Base-by-base conservation (phyloP, 768 basidiomycete genomes). In the Sarcodon aspratus region DNA sequence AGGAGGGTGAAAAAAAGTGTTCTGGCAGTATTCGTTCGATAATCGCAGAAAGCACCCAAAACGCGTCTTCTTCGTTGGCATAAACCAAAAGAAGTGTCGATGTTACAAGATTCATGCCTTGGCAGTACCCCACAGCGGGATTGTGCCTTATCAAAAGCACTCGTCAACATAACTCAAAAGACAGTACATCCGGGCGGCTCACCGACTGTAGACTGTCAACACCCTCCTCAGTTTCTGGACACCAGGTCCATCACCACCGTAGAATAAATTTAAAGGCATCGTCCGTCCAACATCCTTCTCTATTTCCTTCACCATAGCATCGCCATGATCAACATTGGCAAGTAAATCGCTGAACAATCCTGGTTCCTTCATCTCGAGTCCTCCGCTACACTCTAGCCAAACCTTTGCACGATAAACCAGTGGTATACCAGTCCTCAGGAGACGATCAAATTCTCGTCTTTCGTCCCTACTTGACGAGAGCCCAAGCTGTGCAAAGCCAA, bases 41-140 rank as follows among this genome's bases (percentile, higher is more conserved):
- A 55, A 97, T 85, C 10, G 88, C 89, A 0, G 80, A 70, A 9
- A 97, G 82, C 33, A 86, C 85, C 94, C 94, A 98, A 59, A 96
- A 98, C 0, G 95, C 95, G 52, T 95, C 91, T 67, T 97, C 94
- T 64, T 99, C 95, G 54, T 95, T 85, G 0, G 91, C 89, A 54
- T 95, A 84, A 0, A 92, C 90, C 1, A 99, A 76, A 0, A 99
- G 74, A 2, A 99, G 72, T 0, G 95, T 97, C 3, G 96, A 97
- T 0, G 94, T 89, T 54, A 99, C 80, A 50, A 97, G 80, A 63
- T 96, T 93, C 88, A 94, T 93, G 43, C 89, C 88, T 65, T 94
- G 91, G 54, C 88, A 95, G 60, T 96, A 97, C 0, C 96, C 96
- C 6, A 98, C 90, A 0, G 78, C 71, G 0, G 91, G 85, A 62